A percentile compares a stretch with the other conserved stretches of the same genome.
Conservation (phyloP, 257 asterid genomes). For the Penstemon barbatus region DNA sequence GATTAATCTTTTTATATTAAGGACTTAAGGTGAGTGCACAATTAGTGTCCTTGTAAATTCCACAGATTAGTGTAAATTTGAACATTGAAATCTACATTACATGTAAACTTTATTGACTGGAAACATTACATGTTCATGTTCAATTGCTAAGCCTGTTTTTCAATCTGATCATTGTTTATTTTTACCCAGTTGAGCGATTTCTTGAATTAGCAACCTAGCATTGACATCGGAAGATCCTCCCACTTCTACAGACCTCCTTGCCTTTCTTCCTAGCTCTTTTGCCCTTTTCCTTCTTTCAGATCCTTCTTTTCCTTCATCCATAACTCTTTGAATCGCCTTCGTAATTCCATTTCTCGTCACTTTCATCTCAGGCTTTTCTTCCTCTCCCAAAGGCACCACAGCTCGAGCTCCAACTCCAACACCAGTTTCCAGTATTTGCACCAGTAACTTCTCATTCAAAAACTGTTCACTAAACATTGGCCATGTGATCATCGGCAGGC, state of each 20-base stretch:
- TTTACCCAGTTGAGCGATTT: background rate
- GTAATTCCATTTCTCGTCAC: conserved; percentile 25
- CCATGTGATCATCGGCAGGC: conserved; percentile 39
- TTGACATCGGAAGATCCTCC: conserved; percentile 28
- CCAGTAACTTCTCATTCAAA: conserved; percentile 32
- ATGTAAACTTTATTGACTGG: too few species aligned
- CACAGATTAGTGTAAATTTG: too few species aligned
- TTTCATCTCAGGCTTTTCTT: conserved; percentile 21
- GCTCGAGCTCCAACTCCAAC: conserved; percentile 30
- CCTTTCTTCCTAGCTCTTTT: conserved; percentile 18
- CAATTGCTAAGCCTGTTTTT: conserved; percentile 65
- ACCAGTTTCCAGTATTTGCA: conserved; percentile 26
- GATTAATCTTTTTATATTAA: too few species aligned
- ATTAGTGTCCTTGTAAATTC: too few species aligned
- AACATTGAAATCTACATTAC: too few species aligned
- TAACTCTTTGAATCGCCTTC: conserved; percentile 24
- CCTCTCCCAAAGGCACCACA: conserved; percentile 20
- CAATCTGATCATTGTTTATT: too few species aligned
- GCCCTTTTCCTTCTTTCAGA: conserved; percentile 27
- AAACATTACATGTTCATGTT: too few species aligned
- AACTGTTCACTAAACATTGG: conserved; percentile 34
- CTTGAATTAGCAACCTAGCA: conserved; percentile 18
- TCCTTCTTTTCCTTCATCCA: conserved; percentile 32
- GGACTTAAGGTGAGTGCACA: too few species aligned
- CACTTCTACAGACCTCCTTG: conserved; percentile 28